Evolutionary conservation across 495 filamentous ascomycete species (phyloP).

Genomic region (Neurospora sp.): DNA sequence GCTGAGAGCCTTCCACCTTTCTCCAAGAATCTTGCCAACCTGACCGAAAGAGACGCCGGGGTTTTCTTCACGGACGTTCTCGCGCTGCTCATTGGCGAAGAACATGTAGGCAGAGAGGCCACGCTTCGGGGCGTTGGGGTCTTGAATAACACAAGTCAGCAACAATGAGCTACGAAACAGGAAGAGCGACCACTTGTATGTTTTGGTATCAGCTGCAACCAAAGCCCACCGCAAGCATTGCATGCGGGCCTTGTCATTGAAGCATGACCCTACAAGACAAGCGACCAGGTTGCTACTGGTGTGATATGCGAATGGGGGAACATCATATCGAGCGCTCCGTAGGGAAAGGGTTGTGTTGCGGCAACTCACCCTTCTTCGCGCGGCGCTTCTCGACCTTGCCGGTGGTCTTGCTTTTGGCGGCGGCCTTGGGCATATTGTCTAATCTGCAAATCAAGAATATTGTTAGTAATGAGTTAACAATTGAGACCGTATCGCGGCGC

Average conservation of each 20-base stretch:
- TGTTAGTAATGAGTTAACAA: slow-evolving; percentile 9
- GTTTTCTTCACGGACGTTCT: slow-evolving; percentile 97
- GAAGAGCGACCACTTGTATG: not conserved
- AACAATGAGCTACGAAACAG: not conserved
- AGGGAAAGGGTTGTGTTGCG: not conserved
- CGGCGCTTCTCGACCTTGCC: slow-evolving; percentile 36
- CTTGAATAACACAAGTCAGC: slow-evolving; percentile 32
- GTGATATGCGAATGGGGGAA: slow-evolving; percentile 1
- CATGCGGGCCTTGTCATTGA: slow-evolving; percentile 46
- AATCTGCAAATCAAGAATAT: slow-evolving; percentile 9
- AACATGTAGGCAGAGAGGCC: slow-evolving; percentile 99
- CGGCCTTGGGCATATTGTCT: slow-evolving; percentile 38
- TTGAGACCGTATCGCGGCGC: not conserved
- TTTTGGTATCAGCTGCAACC: not conserved
- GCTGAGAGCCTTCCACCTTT: slow-evolving; percentile 92
- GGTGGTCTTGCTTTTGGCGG: slow-evolving; percentile 33
- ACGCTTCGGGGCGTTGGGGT: slow-evolving; percentile 98
- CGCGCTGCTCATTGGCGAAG: slow-evolving; percentile 98
- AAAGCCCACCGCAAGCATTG: slow-evolving; percentile 37
- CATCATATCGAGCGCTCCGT: slow-evolving; percentile 4
- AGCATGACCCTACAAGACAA: slow-evolving; percentile 71
- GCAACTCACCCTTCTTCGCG: slow-evolving; percentile 39
- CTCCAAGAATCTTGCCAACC: slow-evolving; percentile 93
- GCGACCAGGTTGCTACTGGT: slow-evolving; percentile 22
- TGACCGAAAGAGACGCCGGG: slow-evolving; percentile 96